Evolutionary conservation across 257 asterid species (phyloP).

Genomic region (Solanum pimpinellifolium): DNA sequence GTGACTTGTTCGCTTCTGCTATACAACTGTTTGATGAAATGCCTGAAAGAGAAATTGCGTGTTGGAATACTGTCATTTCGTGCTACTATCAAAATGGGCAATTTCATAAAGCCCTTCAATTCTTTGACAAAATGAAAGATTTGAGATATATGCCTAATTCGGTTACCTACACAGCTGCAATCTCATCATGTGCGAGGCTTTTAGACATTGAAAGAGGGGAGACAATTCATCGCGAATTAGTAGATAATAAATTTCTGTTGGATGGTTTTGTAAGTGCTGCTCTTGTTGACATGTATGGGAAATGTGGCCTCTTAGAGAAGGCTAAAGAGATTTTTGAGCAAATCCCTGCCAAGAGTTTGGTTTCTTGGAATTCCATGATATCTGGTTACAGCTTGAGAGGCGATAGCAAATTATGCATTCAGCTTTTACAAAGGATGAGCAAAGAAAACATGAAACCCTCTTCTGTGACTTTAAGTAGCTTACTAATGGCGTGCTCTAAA

Average conservation of each 20-base stretch:
- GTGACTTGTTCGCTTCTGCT: slow-evolving; percentile 37
- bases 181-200: slow-evolving; percentile 61
- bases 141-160: slow-evolving; percentile 48
- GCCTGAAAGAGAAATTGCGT: slow-evolving; percentile 53
- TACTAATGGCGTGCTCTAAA: slow-evolving; percentile 53
- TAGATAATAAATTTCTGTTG: slow-evolving; percentile 18
- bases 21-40: slow-evolving; percentile 64
- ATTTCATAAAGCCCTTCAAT: slow-evolving; percentile 49
- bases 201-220: slow-evolving; percentile 46
- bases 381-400: slow-evolving; percentile 63
- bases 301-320: slow-evolving; percentile 48
- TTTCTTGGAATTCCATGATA: slow-evolving; percentile 70
- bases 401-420: slow-evolving; percentile 39
- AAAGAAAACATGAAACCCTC: slow-evolving; percentile 31
- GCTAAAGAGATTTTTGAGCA: slow-evolving; percentile 50
- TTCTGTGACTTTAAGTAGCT: slow-evolving; percentile 48
- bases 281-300: slow-evolving; percentile 82
- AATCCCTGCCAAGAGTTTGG: slow-evolving; percentile 46
- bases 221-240: slow-evolving; percentile 42
- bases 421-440: slow-evolving; percentile 38
- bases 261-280: slow-evolving; percentile 56
- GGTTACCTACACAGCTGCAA: slow-evolving; percentile 52
- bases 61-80: slow-evolving; percentile 69
- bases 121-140: slow-evolving; percentile 51
- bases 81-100: slow-evolving; percentile 65